Evolutionary conservation across 768 basidiomycete genomes (phyloP), one percentile per base, ranked within the genome.

Genomic region (Cyathus striatus): DNA sequence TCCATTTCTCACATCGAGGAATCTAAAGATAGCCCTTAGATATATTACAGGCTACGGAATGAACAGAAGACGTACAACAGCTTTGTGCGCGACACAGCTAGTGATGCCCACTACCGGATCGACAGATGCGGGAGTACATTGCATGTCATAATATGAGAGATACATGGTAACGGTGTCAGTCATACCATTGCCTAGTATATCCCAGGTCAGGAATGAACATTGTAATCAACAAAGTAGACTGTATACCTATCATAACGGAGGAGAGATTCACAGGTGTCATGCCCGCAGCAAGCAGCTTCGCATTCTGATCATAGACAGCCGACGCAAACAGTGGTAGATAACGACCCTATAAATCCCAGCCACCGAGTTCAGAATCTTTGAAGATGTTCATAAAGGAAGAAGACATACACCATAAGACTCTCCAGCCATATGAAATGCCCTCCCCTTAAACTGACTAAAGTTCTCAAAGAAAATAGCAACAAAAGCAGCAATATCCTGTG

Each of bases 291-390:
- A 68, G 58, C 7, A 84, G 67, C 21, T 67, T 57, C 38, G 60
- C 52, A 59, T 92, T 90, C 49, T 83, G 78, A 59, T 91, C 90
- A 39, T 82, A 76, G 10, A 91, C 79, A 20, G 82, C 81, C 14
- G 85, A 73, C 0, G 87, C 89, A 48, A 90, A 91, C 1, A 86
- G 63, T 0, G 83, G 85, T 1, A 87, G 64, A 52, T 86, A 85
- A 9, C 80, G 75, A 4, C 84, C 83, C 83, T 84, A 22, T 12
- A 18, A 9, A 30, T 9, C 2, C 2, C 14, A 13, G 4, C n/a
- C n/a, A n/a, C n/a, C n/a, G n/a, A n/a, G n/a, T n/a, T n/a, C n/a
- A n/a, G n/a, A n/a, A n/a, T n/a, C n/a, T n/a, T n/a, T n/a, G n/a
- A n/a, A n/a, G n/a, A n/a, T n/a, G n/a, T n/a, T n/a, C n/a, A n/a